phyloP scores from a whole-genome alignment of 1,139 yeast species.

The Pichia sp. region DNA sequence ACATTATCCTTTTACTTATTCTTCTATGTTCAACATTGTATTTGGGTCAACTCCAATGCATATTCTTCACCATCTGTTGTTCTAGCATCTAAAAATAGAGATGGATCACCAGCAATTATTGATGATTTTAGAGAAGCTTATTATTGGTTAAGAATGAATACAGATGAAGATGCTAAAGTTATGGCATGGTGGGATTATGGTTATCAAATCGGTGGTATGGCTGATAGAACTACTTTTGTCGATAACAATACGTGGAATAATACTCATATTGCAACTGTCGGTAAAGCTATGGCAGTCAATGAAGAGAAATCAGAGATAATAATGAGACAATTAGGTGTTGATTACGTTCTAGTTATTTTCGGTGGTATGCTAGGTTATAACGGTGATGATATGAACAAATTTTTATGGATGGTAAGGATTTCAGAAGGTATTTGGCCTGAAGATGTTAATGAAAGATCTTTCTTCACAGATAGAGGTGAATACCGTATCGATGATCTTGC shows the following conservation, averaged over 20 bases:
- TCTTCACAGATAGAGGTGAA: constrained; percentile 79
- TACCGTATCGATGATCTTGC: constrained; percentile 82
- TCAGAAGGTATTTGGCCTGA: constrained; percentile 99
- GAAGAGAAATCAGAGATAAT: constrained; percentile 88
- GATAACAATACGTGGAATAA: constrained; percentile 99
- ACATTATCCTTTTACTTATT: constrained; percentile 69
- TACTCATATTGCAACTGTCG: constrained; percentile 99
- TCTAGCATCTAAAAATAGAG: constrained; percentile 73
- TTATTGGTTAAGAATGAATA: constrained; percentile 98
- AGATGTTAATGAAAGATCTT: constrained; percentile 79
- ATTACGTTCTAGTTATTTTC: constrained; percentile 84
- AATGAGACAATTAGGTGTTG: constrained; percentile 87
- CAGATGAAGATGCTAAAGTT: constrained; percentile 89
- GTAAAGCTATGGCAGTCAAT: constrained; percentile 90
- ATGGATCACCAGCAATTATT: constrained; percentile 77
- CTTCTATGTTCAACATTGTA: constrained; percentile 87
- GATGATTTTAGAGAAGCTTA: constrained; percentile 99
- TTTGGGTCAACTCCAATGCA: constrained; percentile 95
- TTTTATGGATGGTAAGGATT: constrained; percentile 97
- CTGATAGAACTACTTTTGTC: constrained; percentile 95
- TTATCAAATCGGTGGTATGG: constrained; percentile 99
- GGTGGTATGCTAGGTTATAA: constrained; percentile 93
- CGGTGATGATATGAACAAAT: constrained; percentile 96
- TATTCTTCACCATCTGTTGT: constrained; percentile 98
- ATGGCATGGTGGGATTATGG: constrained; percentile 99